Evolutionary conservation across 768 basidiomycete genomes (phyloP), one percentile per base, ranked within the genome.

Genomic region (Boletus vinaceobasis): DNA sequence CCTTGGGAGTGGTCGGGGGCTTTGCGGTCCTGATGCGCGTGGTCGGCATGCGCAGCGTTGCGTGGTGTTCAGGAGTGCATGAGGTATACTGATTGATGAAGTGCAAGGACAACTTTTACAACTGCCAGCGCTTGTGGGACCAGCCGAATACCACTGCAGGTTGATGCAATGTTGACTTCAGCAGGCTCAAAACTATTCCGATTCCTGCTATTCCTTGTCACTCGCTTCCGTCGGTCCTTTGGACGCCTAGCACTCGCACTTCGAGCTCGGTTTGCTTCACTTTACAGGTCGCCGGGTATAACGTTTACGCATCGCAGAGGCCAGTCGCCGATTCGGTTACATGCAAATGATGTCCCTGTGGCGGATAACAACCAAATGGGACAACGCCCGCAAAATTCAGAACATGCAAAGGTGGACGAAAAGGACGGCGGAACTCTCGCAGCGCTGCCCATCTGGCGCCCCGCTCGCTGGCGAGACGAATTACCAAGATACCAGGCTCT

Each of bases 221-320:
- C 10, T 53, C 48, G 38, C 27, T n/a, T 60, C 9, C 44, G 29
- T 27, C 42, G 27, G 37, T 45, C 49, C 3, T 5, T 51, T 10
- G 50, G 36, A 27, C 27, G 45, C 21, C 31, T 64, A 43, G 29
- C 15, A 10, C 33, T 44, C 14, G 29, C 19, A 10, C 19, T 64
- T 50, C 33, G 26, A 35, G 23, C 37, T 15, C 32, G 37, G 33
- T 31, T 43, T 14, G 19, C 47, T n/a, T 56, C 44, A 8, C 5
- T 64, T n/a, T 52, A 50, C 53, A 50, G 27, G 15, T 38, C 36
- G n/a, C n/a, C n/a, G n/a, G n/a, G n/a, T n/a, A n/a, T 47, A 19
- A 4, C 35, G 3, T 27, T 46, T 45, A 36, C 37, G 27, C 13
- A 15, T 36, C 17, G 27, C 38, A 21, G 36, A 5, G 26, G 11